phyloP scores from a whole-genome alignment of 495 filamentous ascomycete genomes.

The Penicillium simplicissimum region DNA sequence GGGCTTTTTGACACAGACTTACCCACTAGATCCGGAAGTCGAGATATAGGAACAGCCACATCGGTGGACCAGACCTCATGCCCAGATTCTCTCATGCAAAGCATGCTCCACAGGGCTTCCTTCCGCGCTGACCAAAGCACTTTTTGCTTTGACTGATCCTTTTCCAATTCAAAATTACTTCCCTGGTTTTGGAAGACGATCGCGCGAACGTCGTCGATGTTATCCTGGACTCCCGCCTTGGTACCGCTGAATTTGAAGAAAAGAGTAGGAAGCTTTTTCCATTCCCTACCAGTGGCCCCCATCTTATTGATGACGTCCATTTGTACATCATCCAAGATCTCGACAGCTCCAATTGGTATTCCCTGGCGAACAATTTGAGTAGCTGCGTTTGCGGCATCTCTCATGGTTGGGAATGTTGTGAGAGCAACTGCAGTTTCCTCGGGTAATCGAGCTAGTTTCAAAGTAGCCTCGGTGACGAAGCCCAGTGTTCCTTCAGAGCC shows the following conservation, averaged over 20 bases:
- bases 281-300: not conserved
- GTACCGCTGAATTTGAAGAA: not conserved
- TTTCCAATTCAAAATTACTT: not conserved
- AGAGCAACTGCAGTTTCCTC: not conserved
- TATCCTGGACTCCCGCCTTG: not conserved
- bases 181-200: not conserved
- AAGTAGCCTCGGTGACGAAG: not conserved
- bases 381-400: not conserved
- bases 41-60: not conserved
- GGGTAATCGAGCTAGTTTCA: not conserved
- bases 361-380: not conserved
- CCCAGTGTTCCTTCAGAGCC: not conserved
- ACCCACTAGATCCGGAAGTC: not conserved
- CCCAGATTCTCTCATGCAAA: not conserved
- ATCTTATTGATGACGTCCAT: not conserved
- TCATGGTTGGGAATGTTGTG: not conserved
- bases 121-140: not conserved
- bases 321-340: not conserved
- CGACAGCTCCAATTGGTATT: not conserved
- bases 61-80: not conserved
- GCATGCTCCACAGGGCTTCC: not conserved
- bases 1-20: not conserved
- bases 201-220: not conserved
- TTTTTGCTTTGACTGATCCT: not conserved
- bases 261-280: not conserved